These are phyloP conservation scores for Diplodia scrobiculata DNA, from an alignment of 2,329 filamentous ascomycete species.

Conservation along the genomic window DNA sequence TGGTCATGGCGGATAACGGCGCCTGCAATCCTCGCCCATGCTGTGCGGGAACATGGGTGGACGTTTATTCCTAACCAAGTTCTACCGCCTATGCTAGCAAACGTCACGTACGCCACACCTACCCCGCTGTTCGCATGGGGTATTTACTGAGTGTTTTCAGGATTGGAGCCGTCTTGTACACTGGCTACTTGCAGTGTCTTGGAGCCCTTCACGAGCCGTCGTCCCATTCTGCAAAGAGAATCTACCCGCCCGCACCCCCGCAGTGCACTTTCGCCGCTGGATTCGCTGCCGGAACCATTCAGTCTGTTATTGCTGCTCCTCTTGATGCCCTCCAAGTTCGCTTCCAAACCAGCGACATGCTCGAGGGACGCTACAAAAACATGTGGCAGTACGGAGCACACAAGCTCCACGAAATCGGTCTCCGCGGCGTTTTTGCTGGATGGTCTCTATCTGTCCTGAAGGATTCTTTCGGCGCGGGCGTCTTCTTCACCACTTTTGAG, in stretches of 20 bases:
- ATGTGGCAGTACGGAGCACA: conserved; percentile 73
- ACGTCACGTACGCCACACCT: conserved; percentile 57
- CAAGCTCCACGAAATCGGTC: conserved; percentile 70
- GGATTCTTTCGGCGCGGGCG: conserved; percentile 67
- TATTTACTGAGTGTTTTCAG: conserved; percentile 37
- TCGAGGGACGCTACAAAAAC: conserved; percentile 62
- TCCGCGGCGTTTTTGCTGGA: conserved; percentile 72
- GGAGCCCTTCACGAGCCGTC: conserved; percentile 68
- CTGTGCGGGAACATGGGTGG: conserved; percentile 71
- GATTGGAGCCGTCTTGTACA: conserved; percentile 74
- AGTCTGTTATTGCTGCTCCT: conserved; percentile 72
- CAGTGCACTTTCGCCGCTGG: conserved; percentile 69
- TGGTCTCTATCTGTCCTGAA: conserved; percentile 70
- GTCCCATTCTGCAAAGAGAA: conserved; percentile 60
- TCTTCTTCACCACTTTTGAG: conserved; percentile 77
- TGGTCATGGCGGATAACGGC: conserved; percentile 69
- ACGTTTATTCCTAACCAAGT: conserved; percentile 73
- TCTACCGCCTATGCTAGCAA: conserved; percentile 73
- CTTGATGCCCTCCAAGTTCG: conserved; percentile 74
- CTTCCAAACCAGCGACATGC: conserved; percentile 65
- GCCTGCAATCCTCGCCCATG: conserved; percentile 68
- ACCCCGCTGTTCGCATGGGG: conserved; percentile 28
- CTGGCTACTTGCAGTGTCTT: conserved; percentile 71
- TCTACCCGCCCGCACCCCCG: conserved; percentile 69
- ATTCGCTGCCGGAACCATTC: conserved; percentile 67